Conservation (phyloP, 257 asterid genomes). For the Nicotiana otophora region DNA sequence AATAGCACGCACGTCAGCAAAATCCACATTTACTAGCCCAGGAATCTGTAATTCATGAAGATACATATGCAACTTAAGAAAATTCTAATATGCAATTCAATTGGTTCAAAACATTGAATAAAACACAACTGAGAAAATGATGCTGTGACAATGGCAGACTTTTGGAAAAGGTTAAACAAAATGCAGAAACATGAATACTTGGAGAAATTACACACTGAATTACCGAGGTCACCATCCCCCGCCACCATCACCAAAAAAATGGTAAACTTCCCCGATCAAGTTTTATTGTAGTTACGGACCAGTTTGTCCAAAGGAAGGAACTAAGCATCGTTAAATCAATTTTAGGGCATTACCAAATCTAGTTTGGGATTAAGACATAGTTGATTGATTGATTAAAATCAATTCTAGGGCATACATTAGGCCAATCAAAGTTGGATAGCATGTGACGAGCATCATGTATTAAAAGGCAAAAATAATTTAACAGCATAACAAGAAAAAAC, state of each 20-base stretch:
- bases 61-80: not conserved
- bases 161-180: not conserved
- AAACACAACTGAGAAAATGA: not conserved
- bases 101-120: not conserved
- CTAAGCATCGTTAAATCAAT: not conserved
- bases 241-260: not conserved
- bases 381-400: not conserved
- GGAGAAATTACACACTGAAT: not conserved
- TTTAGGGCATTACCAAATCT: not conserved
- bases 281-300: not conserved
- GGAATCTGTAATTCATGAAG: constrained; percentile 68
- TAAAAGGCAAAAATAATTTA: not conserved
- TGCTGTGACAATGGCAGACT: not conserved
- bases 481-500: not conserved
- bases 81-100: not conserved
- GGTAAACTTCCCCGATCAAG: not conserved
- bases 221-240: not conserved
- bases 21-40: constrained; percentile 91
- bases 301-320: not conserved
- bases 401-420: not conserved
- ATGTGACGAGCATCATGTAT: not conserved
- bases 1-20: constrained; percentile 96
- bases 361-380: not conserved
- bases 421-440: not conserved
- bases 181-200: not conserved